Base-by-base conservation (phyloP, 2,329 filamentous ascomycete species). In the Monilinia fructigena region DNA sequence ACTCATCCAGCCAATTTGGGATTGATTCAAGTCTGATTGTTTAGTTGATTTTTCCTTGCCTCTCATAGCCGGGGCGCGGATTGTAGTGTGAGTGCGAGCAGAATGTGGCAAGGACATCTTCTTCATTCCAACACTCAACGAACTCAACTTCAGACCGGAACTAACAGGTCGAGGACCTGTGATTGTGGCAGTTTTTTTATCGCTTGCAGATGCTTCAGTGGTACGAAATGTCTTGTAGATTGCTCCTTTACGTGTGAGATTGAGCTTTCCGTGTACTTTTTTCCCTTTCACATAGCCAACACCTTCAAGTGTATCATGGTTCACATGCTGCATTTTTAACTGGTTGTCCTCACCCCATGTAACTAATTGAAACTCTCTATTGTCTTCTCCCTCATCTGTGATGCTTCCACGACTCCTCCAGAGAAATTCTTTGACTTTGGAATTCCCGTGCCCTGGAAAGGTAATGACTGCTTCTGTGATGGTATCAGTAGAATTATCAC, bases 331-430 rank as follows among this genome's bases (percentile, higher is more conserved):
- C 38, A 97, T 82, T 59, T 90, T 88, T 40, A 97, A 81, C 73
- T 93, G 86, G 71, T 90, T 90, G 76, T 97, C 94, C 59, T 91
- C 89, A 35, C 93, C 93, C 93, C 93, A 97, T 0, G 93, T 93
- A 0, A 97, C 91, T 23, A 97, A 82, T 76, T 97, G 93, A 70
- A 97, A 97, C 63, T 97, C 93, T 72, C 94, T 86, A 69, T 93
- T 82, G 73, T 97, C 93, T 55, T 89, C 79, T n/a, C 85, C 84
- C 64, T 92, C 85, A 20, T 86, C 84, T 23, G 82, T 81, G 47
- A 89, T 82, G 20, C 79, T 79, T 48, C 93, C 93, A 65, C 93
- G 86, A 58, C 86, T 86, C 75, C 93, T 85, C 93, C 93, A 97
- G 14, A 97, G 79, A 68, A 97, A 97, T 73, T 97, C 93, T 74